phyloP scores from a whole-genome alignment of 179 eudicot species.

The Beta lomatogona region DNA sequence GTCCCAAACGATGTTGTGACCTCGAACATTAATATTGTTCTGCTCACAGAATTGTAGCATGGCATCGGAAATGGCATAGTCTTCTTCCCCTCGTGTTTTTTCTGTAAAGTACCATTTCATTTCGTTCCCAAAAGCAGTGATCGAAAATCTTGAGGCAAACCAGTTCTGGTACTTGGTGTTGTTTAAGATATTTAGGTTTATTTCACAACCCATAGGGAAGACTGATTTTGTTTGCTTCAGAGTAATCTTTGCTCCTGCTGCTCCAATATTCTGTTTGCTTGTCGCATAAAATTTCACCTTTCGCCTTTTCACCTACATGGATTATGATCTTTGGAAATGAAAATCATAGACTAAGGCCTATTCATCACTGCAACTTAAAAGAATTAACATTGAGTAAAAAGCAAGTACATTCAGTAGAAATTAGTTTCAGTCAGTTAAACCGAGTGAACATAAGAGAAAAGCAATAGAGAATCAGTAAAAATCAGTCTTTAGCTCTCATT shows the following conservation, averaged over 20 bases:
- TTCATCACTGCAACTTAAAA: too few relatives aligned
- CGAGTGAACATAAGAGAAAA: too few relatives aligned
- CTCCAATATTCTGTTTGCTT: conserved; percentile 31
- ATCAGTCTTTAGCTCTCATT: too few relatives aligned
- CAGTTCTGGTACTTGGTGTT: conserved; percentile 62
- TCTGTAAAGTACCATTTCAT: conserved; percentile 77
- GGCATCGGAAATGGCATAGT: conserved; percentile 60
- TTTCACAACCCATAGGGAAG: conserved; percentile 62
- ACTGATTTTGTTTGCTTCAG: conserved; percentile 33
- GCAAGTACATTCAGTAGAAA: too few relatives aligned
- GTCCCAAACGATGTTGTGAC: conserved; percentile 78
- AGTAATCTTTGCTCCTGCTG: conserved; percentile 42
- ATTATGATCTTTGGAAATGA: not conserved
- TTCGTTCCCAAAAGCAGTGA: conserved; percentile 75
- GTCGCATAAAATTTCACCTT: conserved; percentile 42
- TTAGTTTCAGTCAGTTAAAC: too few relatives aligned
- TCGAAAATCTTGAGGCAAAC: conserved; percentile 61
- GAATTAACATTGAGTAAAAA: too few relatives aligned
- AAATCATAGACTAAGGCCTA: not conserved
- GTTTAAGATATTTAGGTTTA: conserved; percentile 45
- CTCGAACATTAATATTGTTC: conserved; percentile 52
- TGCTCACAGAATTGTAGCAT: conserved; percentile 51
- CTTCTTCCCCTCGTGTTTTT: conserved; percentile 36
- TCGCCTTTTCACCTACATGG: conserved; percentile 43
- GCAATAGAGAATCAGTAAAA: too few relatives aligned